Conservation (phyloP, 192 early-diverging fungal genomes). For the Pecoramyces ruminantium region DNA sequence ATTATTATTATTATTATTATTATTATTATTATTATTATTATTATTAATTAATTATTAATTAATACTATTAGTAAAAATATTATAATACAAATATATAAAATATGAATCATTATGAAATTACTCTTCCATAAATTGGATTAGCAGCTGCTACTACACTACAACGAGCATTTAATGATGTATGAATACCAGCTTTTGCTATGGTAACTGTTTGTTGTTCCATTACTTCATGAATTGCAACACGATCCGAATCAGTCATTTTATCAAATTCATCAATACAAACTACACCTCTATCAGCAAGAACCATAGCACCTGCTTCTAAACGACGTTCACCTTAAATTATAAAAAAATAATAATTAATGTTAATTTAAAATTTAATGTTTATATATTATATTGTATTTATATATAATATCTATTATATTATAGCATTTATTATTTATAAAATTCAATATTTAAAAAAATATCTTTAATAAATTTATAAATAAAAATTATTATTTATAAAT, state of each 20-base stretch:
- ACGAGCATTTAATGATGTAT: conserved; percentile 90
- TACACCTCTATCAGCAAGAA: conserved; percentile 88
- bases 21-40: conserved; percentile 1
- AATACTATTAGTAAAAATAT: too few relatives aligned
- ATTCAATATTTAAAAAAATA: too few relatives aligned
- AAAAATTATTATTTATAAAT: not conserved
- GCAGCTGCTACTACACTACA: conserved; percentile 94
- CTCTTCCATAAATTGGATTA: conserved; percentile 77
- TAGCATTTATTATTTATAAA: too few relatives aligned
- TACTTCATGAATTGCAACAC: conserved; percentile 98
- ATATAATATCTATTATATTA: too few relatives aligned
- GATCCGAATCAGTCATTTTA: conserved; percentile 94
- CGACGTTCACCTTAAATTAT: conserved; percentile 50
- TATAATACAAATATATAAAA: too few relatives aligned
- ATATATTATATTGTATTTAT: too few relatives aligned
- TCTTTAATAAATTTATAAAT: too few relatives aligned
- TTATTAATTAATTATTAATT: too few relatives aligned
- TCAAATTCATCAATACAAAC: conserved; percentile 99
- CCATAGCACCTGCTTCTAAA: conserved; percentile 97
- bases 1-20: conserved; percentile 14
- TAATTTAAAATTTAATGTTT: too few relatives aligned
- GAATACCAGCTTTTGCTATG: conserved; percentile 96
- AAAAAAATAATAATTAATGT: too few relatives aligned
- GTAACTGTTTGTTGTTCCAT: conserved; percentile 99
- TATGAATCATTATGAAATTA: not conserved